Percentiles rank a stretch among this genome's conserved stretches.
Evolutionary conservation across 768 basidiomycete species (phyloP).

Genomic region (Tulasnella sp.): DNA sequence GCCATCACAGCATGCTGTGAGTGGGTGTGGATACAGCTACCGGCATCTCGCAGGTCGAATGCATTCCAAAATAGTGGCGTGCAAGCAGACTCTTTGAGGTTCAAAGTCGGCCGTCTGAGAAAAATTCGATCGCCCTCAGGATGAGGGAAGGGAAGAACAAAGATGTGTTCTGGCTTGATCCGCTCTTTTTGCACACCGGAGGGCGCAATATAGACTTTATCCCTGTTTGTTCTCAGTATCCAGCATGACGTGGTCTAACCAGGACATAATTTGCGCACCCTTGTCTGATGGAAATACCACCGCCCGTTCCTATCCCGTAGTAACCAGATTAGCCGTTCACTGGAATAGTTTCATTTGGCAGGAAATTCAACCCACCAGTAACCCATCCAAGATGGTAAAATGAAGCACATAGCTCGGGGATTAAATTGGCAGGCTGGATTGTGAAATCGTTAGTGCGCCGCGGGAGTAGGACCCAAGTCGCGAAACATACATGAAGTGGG

Average conservation of each 20-base stretch:
- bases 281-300: slow-evolving; percentile 73
- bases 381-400: slow-evolving; percentile 93
- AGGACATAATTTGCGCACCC: slow-evolving; percentile 51
- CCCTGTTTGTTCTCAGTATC: slow-evolving; percentile 47
- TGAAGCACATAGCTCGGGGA: slow-evolving; percentile 78
- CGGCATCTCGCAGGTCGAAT: slow-evolving; percentile 74
- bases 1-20: slow-evolving; percentile 90
- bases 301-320: slow-evolving; percentile 39
- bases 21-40: slow-evolving; percentile 90
- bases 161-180: slow-evolving; percentile 80
- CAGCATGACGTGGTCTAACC: not conserved
- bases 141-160: slow-evolving; percentile 81
- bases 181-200: slow-evolving; percentile 92
- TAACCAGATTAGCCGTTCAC: not conserved
- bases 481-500: slow-evolving; percentile 22
- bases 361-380: slow-evolving; percentile 72
- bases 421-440: slow-evolving; percentile 86
- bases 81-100: slow-evolving; percentile 84
- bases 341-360: slow-evolving; percentile 36
- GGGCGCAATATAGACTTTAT: slow-evolving; percentile 83
- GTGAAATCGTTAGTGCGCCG: not conserved
- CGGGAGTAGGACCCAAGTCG: not conserved
- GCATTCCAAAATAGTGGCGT: slow-evolving; percentile 94
- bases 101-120: slow-evolving; percentile 68
- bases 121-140: slow-evolving; percentile 73